These are phyloP conservation scores for Xenoacremonium recifei DNA, from an alignment of 2,329 filamentous ascomycete species.

Conservation along the genomic window DNA sequence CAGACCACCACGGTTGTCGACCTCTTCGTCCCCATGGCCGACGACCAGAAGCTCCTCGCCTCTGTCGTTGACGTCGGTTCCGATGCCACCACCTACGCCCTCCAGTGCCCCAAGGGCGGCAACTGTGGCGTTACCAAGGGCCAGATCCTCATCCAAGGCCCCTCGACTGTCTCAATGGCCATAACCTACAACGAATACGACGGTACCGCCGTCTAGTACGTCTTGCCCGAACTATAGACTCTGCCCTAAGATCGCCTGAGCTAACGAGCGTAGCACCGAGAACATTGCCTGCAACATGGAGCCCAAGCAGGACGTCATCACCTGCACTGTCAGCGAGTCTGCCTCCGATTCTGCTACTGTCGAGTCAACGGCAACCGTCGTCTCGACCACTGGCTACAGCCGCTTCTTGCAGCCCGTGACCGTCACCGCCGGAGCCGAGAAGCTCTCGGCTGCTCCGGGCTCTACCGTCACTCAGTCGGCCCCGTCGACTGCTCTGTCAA, in stretches of 20 bases:
- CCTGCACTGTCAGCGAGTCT: conserved; percentile 18
- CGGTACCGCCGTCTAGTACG: conserved; percentile 17
- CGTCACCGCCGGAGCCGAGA: conserved; percentile 37
- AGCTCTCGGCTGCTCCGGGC: conserved; percentile 22
- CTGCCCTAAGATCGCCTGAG: too few species aligned
- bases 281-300: conserved; percentile 24
- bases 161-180: conserved; percentile 23
- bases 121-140: conserved; percentile 24
- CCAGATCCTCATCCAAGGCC: conserved; percentile 27
- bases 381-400: conserved; percentile 18
- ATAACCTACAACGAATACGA: conserved; percentile 6
- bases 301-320: conserved; percentile 19
- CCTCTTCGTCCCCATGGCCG: conserved; percentile 26
- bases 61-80: conserved; percentile 29
- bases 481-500: conserved; percentile 7
- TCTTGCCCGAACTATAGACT: too few species aligned
- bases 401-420: conserved; percentile 28
- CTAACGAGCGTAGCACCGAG: conserved; percentile 17
- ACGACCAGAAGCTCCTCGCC: conserved; percentile 21
- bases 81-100: conserved; percentile 28
- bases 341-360: conserved; percentile 1
- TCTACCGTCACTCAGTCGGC: background rate
- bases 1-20: conserved; percentile 9
- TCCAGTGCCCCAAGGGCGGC: conserved; percentile 23
- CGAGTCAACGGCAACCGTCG: conserved; percentile 3